Conservation (phyloP, 2,329 filamentous ascomycete species). For the Geoglossum cookeanum region DNA sequence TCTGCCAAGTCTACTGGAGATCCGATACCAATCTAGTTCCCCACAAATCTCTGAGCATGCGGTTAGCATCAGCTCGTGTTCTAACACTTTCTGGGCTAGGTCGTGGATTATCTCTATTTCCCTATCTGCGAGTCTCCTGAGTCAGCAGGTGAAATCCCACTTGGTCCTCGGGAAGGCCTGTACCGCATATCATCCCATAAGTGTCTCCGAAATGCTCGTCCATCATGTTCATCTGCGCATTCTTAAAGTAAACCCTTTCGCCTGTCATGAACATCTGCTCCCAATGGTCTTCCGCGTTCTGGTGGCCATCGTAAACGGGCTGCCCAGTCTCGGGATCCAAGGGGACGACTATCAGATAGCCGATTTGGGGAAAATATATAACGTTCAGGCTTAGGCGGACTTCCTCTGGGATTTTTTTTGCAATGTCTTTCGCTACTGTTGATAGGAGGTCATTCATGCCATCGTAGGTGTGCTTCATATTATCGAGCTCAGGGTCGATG, state of each 20-base stretch:
- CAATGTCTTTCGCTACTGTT: conserved; percentile 45
- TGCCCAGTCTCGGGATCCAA: conserved; percentile 38
- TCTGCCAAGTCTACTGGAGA: background rate
- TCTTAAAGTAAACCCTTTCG: conserved; percentile 69
- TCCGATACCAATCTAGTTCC: conserved; percentile 49
- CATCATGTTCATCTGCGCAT: conserved; percentile 57
- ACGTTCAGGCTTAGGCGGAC: conserved; percentile 44
- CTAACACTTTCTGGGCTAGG: conserved; percentile 50
- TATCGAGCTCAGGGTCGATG: conserved; percentile 56
- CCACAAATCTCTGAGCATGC: conserved; percentile 63
- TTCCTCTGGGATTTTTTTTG: conserved; percentile 39
- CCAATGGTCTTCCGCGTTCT: conserved; percentile 43
- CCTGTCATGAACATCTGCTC: conserved; percentile 57
- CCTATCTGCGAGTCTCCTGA: conserved; percentile 34
- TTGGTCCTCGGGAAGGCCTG: conserved; percentile 10
- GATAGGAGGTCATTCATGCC: conserved; percentile 58
- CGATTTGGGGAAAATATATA: conserved; percentile 78
- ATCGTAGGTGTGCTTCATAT: conserved; percentile 57
- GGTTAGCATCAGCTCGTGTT: conserved; percentile 46
- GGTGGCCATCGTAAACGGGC: conserved; percentile 43
- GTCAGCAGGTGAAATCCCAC: background rate
- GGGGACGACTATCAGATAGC: conserved; percentile 64
- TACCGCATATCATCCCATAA: conserved; percentile 66
- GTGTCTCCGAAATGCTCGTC: conserved; percentile 71
- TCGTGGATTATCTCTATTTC: conserved; percentile 78